phyloP scores from a whole-genome alignment of 2,329 filamentous ascomycete species.

The Conoideocrella luteorostrata region DNA sequence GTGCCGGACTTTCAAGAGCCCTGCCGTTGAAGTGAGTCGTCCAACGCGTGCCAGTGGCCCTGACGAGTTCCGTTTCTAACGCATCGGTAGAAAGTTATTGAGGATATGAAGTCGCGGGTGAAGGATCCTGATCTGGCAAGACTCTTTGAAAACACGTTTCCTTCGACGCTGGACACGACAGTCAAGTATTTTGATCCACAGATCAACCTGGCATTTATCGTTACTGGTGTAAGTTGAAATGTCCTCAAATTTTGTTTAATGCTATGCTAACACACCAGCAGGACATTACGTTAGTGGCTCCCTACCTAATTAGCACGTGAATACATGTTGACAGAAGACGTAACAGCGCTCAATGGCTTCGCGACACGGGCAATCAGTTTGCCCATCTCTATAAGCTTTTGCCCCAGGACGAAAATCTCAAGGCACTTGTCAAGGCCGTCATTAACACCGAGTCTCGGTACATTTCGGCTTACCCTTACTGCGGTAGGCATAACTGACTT shows the following conservation, averaged over 20 bases:
- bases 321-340: not conserved
- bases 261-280: constrained; percentile 35
- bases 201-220: constrained; percentile 66
- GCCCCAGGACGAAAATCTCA: constrained; percentile 50
- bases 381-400: constrained; percentile 61
- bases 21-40: constrained; percentile 19
- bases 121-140: constrained; percentile 61
- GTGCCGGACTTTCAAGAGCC: constrained; percentile 21
- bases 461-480: constrained; percentile 66
- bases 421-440: constrained; percentile 61
- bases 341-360: constrained; percentile 54
- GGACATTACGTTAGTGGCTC: constrained; percentile 18
- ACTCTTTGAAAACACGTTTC: constrained; percentile 77
- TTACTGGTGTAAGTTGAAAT: constrained; percentile 76
- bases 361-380: constrained; percentile 73
- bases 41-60: not conserved
- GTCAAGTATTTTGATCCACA: constrained; percentile 67
- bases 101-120: constrained; percentile 32
- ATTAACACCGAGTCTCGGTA: constrained; percentile 68
- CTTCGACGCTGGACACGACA: constrained; percentile 77
- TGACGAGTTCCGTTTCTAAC: not conserved
- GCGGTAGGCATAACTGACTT: constrained; percentile 28
- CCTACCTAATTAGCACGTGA: not conserved
- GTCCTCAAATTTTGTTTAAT: too few species aligned
- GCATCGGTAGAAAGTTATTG: constrained; percentile 17